Conservation (phyloP, 192 early-diverging fungal species). For the Coemansia sp. region DNA sequence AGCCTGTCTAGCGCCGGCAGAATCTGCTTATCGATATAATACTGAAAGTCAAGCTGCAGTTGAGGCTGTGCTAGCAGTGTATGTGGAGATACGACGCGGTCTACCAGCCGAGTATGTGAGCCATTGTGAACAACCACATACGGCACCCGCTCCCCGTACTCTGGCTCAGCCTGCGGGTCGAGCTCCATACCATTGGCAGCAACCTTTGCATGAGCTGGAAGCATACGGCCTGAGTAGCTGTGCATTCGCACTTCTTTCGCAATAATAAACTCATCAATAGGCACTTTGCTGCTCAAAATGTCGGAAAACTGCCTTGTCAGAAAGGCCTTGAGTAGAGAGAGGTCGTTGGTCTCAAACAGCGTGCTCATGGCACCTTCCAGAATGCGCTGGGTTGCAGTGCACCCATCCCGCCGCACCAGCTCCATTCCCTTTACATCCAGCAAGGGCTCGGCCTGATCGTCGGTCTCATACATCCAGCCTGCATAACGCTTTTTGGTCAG, state of each 20-base stretch:
- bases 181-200: constrained; percentile 62
- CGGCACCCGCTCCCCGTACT: constrained; percentile 86
- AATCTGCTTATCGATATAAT: constrained; percentile 85
- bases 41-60: constrained; percentile 69
- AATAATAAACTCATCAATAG: constrained; percentile 80
- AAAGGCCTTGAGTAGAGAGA: constrained; percentile 77
- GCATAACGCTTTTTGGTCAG: constrained; percentile 94
- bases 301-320: constrained; percentile 68
- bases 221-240: constrained; percentile 61
- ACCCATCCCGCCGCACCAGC: constrained; percentile 87
- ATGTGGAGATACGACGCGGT: constrained; percentile 69
- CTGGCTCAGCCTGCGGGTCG: constrained; percentile 75
- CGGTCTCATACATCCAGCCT: constrained; percentile 76
- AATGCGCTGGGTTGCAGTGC: constrained; percentile 72
- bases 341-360: constrained; percentile 76
- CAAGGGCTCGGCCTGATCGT: constrained; percentile 61
- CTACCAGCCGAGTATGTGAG: constrained; percentile 64
- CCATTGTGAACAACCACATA: constrained; percentile 78
- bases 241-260: constrained; percentile 84
- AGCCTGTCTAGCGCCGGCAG: constrained; percentile 76
- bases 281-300: constrained; percentile 65
- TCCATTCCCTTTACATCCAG: constrained; percentile 98
- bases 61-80: constrained; percentile 62
- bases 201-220: constrained; percentile 73
- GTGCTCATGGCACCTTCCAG: constrained; percentile 75